A percentile compares a stretch with the other conserved stretches of the same genome.
These are phyloP conservation scores for Eimeria acervulina DNA, from an alignment of 169 alveolate species.

Conservation along the genomic window DNA sequence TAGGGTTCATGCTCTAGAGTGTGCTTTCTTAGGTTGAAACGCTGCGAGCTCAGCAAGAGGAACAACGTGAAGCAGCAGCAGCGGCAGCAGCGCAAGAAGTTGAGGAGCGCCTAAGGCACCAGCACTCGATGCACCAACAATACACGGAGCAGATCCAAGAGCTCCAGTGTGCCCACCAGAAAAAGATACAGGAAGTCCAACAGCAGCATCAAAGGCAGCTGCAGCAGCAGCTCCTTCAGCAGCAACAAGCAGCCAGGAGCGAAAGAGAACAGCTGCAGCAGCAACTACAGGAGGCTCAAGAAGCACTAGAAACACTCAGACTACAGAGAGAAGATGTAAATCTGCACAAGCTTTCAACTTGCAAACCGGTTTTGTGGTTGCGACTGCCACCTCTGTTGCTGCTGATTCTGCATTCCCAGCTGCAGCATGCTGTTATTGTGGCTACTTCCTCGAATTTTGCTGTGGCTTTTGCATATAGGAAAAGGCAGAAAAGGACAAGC, in stretches of 20 bases:
- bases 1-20: neutral
- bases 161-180: conserved; percentile 24
- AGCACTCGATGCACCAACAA: conserved; percentile 34
- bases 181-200: conserved; percentile 1
- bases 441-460: neutral
- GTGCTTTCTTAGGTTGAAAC: conserved; percentile 9
- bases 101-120: conserved; percentile 38
- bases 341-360: neutral
- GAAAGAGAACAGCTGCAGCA: conserved; percentile 23
- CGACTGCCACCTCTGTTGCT: neutral
- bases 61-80: conserved; percentile 29
- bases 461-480: conserved; percentile 34
- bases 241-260: conserved; percentile 21
- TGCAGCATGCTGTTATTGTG: neutral
- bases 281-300: conserved; percentile 43
- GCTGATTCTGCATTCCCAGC: neutral
- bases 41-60: conserved; percentile 23
- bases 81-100: conserved; percentile 30
- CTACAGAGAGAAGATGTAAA: conserved; percentile 51
- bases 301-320: conserved; percentile 26
- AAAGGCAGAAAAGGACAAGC: conserved; percentile 22
- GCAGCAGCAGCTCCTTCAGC: conserved; percentile 50
- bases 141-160: conserved; percentile 16
- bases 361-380: neutral
- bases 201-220: conserved; percentile 25